Evolutionary conservation across 1,139 yeast genomes (phyloP), one percentile per base, ranked within the genome.

Genomic region (Candida pseudocylindracea): DNA sequence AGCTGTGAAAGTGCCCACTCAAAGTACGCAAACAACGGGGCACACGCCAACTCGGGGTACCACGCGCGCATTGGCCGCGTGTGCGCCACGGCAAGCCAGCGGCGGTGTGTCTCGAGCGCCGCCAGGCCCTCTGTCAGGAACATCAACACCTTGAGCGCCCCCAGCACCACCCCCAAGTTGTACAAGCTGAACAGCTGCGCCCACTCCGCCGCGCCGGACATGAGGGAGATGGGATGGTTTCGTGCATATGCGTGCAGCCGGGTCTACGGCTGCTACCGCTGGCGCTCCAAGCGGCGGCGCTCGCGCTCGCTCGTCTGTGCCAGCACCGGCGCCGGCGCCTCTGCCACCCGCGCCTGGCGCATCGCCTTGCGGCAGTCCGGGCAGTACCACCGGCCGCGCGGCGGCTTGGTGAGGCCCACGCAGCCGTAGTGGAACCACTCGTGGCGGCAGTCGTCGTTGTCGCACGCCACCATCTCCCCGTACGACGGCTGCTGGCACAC

Each of bases 21-120:
- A 44, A 88, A 85, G 49, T 81, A 83, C 1, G 98, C 98, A 50
- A 88, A 88, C 46, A 83, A 80, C 1, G 99, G 99, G 6, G 99
- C 98, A 51, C 88, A 88, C 51, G 88, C 98, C 33, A 91, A 55
- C 0, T 98, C 88, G 96, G 60, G 50, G 47, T 88, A 88, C 99
- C 99, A 88, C 36, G 75, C 50, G 10, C 55, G 54, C 11, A 85
- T 35, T 0, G 96, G 96, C 28, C 85, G 52, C n/a, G 63, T 63
- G 42, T 71, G 55, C 2, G 98, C 88, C 32, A 88, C 73, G 0
- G 98, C 93, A 30, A 88, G 62, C 98, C 98, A 88, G 48, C 88
- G 88, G 37, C 98, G 60, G 50, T 88, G 98, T 11, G 91, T 98
- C 47, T 88, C 98, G 45, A 91, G 88, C 48, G 91, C 98, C 0